A percentile compares a stretch with the other conserved stretches of the same genome.
phyloP scores from a whole-genome alignment of 2,329 filamentous ascomycete species.

The Aureobasidium sp. region DNA sequence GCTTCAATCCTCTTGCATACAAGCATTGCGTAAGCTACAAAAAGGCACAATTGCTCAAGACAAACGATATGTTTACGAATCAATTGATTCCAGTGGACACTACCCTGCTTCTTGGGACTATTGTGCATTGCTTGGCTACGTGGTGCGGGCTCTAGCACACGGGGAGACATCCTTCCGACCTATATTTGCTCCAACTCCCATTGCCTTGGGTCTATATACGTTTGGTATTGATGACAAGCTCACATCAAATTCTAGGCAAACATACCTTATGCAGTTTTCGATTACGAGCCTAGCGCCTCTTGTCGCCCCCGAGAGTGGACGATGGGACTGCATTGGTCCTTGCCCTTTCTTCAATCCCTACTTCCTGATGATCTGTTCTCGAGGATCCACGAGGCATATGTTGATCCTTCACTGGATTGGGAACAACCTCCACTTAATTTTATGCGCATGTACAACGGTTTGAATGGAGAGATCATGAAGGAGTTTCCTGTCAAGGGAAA shows the following conservation, averaged over 20 bases:
- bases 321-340: slow-evolving; percentile 16
- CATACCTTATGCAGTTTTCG: slow-evolving; percentile 16
- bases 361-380: slow-evolving; percentile 14
- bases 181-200: not conserved
- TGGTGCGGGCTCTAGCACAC: not conserved
- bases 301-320: slow-evolving; percentile 17
- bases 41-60: not conserved
- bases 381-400: slow-evolving; percentile 15
- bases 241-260: not conserved
- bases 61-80: too few relatives aligned
- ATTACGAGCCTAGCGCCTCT: not conserved
- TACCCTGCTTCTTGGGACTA: not conserved
- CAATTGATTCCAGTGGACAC: not conserved
- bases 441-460: slow-evolving; percentile 14
- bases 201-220: not conserved
- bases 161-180: not conserved
- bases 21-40: not conserved
- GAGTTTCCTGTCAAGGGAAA: slow-evolving; percentile 13
- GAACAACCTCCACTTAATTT: slow-evolving; percentile 10
- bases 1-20: not conserved
- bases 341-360: slow-evolving; percentile 12
- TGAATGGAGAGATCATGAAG: slow-evolving; percentile 14
- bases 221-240: not conserved
- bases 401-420: slow-evolving; percentile 16
- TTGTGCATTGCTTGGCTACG: not conserved